phyloP scores from a whole-genome alignment of 2,329 filamentous ascomycete species.

The Clarireedia sp. region DNA sequence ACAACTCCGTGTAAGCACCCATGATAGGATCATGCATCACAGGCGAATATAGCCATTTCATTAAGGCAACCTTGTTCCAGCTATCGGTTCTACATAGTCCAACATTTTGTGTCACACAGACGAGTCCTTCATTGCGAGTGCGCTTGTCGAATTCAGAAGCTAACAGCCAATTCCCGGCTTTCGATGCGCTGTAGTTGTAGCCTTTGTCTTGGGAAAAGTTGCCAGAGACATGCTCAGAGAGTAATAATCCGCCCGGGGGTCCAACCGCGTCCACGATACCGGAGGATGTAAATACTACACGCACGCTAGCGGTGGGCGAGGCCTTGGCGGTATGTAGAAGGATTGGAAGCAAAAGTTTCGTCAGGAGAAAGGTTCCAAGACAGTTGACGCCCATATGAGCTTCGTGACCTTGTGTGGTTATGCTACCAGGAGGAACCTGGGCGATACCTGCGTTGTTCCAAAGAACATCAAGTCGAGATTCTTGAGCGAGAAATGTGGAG shows the following conservation, averaged over 20 bases:
- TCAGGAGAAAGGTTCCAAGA: constrained; percentile 14
- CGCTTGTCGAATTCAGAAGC: constrained; percentile 9
- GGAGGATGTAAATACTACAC: neutral
- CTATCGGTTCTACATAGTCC: constrained; percentile 13
- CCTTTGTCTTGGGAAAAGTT: neutral
- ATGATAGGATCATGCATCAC: neutral
- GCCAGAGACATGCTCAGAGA: neutral
- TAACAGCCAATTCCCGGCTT: constrained; percentile 16
- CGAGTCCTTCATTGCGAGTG: constrained; percentile 9
- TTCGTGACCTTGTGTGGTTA: constrained; percentile 13
- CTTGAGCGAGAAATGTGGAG: constrained; percentile 27
- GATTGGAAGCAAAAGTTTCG: constrained; percentile 31
- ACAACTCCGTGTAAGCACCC: constrained; percentile 9
- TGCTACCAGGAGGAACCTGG: constrained; percentile 15
- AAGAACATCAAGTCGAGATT: constrained; percentile 32
- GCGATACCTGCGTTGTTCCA: constrained; percentile 33
- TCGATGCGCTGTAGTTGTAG: constrained; percentile 13
- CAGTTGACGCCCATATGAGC: constrained; percentile 11
- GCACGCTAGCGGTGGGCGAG: neutral
- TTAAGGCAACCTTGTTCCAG: neutral
- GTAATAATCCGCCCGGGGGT: neutral
- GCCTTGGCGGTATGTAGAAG: constrained; percentile 24
- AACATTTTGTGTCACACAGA: constrained; percentile 16
- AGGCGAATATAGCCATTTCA: neutral
- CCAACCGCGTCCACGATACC: neutral